Base-by-base conservation (phyloP, 2,329 filamentous ascomycete genomes). In the Leptographium wingfieldii region DNA sequence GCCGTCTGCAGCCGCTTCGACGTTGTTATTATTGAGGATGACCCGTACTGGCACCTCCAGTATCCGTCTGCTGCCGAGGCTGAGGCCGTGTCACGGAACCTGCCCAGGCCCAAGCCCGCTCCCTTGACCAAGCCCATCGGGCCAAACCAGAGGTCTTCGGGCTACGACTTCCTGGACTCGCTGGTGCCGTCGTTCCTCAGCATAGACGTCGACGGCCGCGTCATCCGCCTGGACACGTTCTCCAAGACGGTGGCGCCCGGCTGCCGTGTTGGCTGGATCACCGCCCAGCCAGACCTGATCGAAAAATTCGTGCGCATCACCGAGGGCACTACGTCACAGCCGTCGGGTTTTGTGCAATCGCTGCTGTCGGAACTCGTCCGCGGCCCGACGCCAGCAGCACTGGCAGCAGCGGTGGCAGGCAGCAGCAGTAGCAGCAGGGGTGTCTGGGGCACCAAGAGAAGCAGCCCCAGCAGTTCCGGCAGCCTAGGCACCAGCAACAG, bases 21-120 rank as follows among this genome's bases (percentile, higher is more conserved):
- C 71, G 81, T 96, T 63, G 82, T 96, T 67, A 96, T 96, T 65
- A 75, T 95, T 63, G 92, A 97, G 72, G 92, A 97, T 67, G 92
- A 96, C 63, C 92, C 92, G 6, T 96, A 96, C 75, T 96, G 90
- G 89, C 92, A 94, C 71, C 78, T 97, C 10, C 92, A 96, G 70
- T 96, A 83, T 72, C 90, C 90, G 0, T 88, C 88, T 0, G 85
- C 88, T 0, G 80, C 76, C 58, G 55, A 69, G 31, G 72, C 73
- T 55, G 75, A 82, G 68, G 76, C 81, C 66, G 76, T 78, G 67
- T 76, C 78, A 22, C 72, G 77, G 48, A 70, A 70, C 58, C 65
- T 70, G 43, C 72, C 67, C 54, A 66, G 66, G 59, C 70, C 70
- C 55, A 67, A 35, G 25, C 27, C 22, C 12, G 29, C 27, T 16